Base-by-base conservation (phyloP, 2,329 filamentous ascomycete genomes). In the Scleromitrula shiraiana region DNA sequence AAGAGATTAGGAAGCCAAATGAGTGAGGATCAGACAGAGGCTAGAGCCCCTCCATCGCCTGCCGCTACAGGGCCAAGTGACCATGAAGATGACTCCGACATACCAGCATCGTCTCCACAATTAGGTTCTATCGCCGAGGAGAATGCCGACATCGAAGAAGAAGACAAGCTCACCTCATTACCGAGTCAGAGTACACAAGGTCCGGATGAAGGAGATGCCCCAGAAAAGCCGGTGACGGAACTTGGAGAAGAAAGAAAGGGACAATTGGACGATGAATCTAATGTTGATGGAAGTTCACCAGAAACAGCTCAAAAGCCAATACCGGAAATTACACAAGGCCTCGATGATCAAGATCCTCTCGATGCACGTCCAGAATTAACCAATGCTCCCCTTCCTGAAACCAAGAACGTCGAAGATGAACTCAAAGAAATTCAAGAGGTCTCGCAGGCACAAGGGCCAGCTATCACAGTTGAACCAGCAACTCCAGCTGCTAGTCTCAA, bases 41-140 rank as follows among this genome's bases (percentile, higher is more conserved):
- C 53, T 45, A 53, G 58, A 17, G 43, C 50, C 14, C 41, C 35
- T n/a, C 51, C 55, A 17, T 56, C 57, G 15, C 55, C 58, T 23
- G 47, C 23, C 24, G 10, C 60, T 12, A 33, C 57, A 24, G 51
- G 39, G 26, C 26, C 47, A n/a, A 51, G 51, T 24, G 32, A 44
- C 14, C 37, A 49, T 29, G 10, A 22, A 19, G 51, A 50, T 6
- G 29, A 17, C 22, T 10, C 37, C 23, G 45, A 52, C 5, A 14
- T 51, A 14, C 22, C 41, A 15, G 26, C 33, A 3, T 45, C 50
- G 4, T 58, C 57, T 2, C 51, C 52, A 14, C 41, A 37, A 29
- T 14, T 62, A 17, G 48, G 51, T 27, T 53, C 58, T 7, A 59
- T 60, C 19, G 36, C 44, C 2, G 59, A 62, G 50, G 59, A 58